Evolutionary conservation across 495 filamentous ascomycete species (phyloP).

Genomic region (Penicillium pancosmium): DNA sequence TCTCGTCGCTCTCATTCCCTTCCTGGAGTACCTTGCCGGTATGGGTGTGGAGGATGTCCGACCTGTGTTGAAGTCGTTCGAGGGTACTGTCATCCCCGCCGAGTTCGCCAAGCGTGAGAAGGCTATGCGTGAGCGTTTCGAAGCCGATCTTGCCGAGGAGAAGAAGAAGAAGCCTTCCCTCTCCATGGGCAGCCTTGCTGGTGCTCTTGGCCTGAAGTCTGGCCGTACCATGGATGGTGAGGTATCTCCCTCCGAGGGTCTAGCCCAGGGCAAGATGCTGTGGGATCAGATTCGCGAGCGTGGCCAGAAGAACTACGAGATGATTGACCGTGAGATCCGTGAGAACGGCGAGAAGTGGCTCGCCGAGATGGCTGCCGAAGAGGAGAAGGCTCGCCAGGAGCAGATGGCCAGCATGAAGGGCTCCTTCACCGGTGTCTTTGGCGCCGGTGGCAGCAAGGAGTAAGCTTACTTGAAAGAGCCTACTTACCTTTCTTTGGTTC

Average conservation of each 20-base stretch:
- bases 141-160: slow-evolving; percentile 73
- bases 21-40: slow-evolving; percentile 94
- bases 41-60: slow-evolving; percentile 88
- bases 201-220: slow-evolving; percentile 74
- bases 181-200: slow-evolving; percentile 63
- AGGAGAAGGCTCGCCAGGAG: slow-evolving; percentile 85
- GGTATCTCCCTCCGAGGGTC: slow-evolving; percentile 66
- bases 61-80: slow-evolving; percentile 81
- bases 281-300: slow-evolving; percentile 90
- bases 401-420: slow-evolving; percentile 85
- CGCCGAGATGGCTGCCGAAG: slow-evolving; percentile 81
- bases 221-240: slow-evolving; percentile 62
- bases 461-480: slow-evolving; percentile 16
- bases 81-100: slow-evolving; percentile 79
- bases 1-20: slow-evolving; percentile 85
- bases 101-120: slow-evolving; percentile 92
- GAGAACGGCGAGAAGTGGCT: slow-evolving; percentile 94
- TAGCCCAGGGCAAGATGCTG: slow-evolving; percentile 90
- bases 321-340: slow-evolving; percentile 83
- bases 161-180: slow-evolving; percentile 61
- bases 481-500: not conserved
- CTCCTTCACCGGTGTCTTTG: slow-evolving; percentile 61
- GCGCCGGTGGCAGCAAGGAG: slow-evolving; percentile 38
- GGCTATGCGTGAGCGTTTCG: slow-evolving; percentile 74
- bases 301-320: slow-evolving; percentile 85